These are phyloP conservation scores for Corynascus novoguineensis DNA, from an alignment of 495 filamentous ascomycete species.

Conservation along the genomic window DNA sequence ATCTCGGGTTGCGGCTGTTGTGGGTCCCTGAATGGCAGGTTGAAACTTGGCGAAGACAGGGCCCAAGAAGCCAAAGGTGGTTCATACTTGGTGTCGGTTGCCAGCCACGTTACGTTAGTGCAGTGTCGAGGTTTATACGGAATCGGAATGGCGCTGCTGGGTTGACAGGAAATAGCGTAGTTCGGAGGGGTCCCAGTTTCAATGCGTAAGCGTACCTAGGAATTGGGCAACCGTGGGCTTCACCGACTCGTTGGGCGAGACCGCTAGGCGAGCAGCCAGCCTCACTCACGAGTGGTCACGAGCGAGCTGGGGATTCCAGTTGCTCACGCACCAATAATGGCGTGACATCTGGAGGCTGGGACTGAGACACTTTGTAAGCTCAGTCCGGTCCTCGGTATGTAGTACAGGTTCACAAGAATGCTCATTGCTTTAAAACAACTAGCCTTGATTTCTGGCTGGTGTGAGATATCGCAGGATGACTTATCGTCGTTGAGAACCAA, in stretches of 20 bases:
- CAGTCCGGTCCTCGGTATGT: no score
- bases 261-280: no score
- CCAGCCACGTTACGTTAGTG: background rate
- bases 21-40: background rate
- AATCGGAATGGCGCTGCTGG: background rate
- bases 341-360: background rate
- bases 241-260: background rate
- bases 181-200: background rate
- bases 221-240: background rate
- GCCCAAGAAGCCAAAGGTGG: background rate
- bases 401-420: background rate
- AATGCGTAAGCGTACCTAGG: background rate
- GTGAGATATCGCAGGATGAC: background rate
- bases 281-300: background rate
- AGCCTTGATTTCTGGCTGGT: no score
- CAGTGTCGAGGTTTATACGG: background rate
- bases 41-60: background rate
- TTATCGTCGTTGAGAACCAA: background rate
- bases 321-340: background rate
- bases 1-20: background rate
- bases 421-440: no score
- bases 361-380: slow-evolving; percentile 1
- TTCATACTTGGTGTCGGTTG: no score
- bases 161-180: background rate
- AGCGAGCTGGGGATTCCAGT: background rate